These are phyloP conservation scores for Sphagnum fallax DNA, from an alignment of 228 moss, liverwort and hornwort species.

Conservation along the genomic window DNA sequence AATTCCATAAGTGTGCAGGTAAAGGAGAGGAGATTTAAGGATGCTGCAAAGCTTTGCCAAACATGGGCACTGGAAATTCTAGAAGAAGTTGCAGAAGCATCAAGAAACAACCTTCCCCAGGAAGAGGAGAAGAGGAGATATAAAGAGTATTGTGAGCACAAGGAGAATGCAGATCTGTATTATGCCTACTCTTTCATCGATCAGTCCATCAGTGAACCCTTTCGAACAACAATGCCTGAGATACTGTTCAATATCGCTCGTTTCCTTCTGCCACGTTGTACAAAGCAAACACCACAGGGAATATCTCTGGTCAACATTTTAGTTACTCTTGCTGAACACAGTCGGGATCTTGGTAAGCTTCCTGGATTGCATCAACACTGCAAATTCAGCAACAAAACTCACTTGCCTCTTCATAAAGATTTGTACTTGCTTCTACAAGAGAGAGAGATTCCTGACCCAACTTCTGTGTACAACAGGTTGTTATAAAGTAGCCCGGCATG, in stretches of 20 bases:
- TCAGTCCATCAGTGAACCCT: constrained; percentile 83
- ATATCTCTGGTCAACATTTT: constrained; percentile 82
- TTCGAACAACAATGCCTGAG: constrained; percentile 74
- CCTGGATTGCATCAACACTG: not conserved
- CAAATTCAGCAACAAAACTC: too few relatives aligned
- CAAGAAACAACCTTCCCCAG: constrained; percentile 13
- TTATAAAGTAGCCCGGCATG: constrained; percentile 71
- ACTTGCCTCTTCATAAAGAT: too few relatives aligned
- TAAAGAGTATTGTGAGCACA: constrained; percentile 25
- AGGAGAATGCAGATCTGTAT: constrained; percentile 54
- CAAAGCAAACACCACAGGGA: constrained; percentile 44
- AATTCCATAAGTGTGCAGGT: constrained; percentile 29
- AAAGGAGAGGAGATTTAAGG: constrained; percentile 82
- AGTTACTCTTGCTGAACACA: constrained; percentile 84
- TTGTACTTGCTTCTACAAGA: too few relatives aligned
- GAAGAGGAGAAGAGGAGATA: constrained; percentile 28
- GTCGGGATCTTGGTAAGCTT: constrained; percentile 78
- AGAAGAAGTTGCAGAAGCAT: constrained; percentile 19
- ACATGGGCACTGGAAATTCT: constrained; percentile 51
- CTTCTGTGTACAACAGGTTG: constrained; percentile 33
- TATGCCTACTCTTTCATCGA: constrained; percentile 83
- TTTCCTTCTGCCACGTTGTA: constrained; percentile 55
- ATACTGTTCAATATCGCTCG: constrained; percentile 74
- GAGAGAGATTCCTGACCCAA: too few relatives aligned
- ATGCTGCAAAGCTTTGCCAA: constrained; percentile 61